Percentiles rank a stretch among this genome's conserved stretches.
These are phyloP conservation scores for Suillus alpinus DNA, from an alignment of 768 basidiomycete genomes.

Conservation along the genomic window DNA sequence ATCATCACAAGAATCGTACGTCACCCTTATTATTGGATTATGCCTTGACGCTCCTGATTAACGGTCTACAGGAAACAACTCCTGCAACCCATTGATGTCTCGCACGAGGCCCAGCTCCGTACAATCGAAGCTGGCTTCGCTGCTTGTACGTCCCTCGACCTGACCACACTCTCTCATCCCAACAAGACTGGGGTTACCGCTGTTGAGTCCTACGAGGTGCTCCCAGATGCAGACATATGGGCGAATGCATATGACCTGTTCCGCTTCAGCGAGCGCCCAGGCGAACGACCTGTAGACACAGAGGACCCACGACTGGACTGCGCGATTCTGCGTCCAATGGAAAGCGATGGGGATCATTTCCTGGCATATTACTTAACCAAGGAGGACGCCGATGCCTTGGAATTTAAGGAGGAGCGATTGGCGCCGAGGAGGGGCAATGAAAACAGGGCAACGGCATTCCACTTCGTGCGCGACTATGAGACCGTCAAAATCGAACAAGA, in stretches of 20 bases:
- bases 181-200: conserved; percentile 75
- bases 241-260: conserved; percentile 87
- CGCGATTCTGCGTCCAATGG: conserved; percentile 84
- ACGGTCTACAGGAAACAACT: conserved; percentile 43
- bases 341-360: conserved; percentile 86
- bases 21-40: conserved; percentile 7
- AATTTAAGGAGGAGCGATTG: conserved; percentile 59
- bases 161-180: conserved; percentile 66
- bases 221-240: conserved; percentile 87
- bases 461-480: conserved; percentile 82
- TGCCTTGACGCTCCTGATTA: background rate
- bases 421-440: conserved; percentile 50
- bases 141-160: conserved; percentile 53
- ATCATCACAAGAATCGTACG: conserved; percentile 55
- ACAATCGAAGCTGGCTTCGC: conserved; percentile 79
- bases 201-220: conserved; percentile 76
- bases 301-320: conserved; percentile 83
- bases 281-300: conserved; percentile 66
- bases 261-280: conserved; percentile 81
- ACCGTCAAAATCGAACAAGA: conserved; percentile 85
- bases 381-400: conserved; percentile 66
- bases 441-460: conserved; percentile 66
- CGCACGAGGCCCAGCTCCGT: conserved; percentile 67
- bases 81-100: conserved; percentile 61
- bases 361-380: conserved; percentile 80